A percentile compares a stretch with the other conserved stretches of the same genome.
phyloP scores from a whole-genome alignment of 768 basidiomycete species.

The Gautieria morchelliformis region DNA sequence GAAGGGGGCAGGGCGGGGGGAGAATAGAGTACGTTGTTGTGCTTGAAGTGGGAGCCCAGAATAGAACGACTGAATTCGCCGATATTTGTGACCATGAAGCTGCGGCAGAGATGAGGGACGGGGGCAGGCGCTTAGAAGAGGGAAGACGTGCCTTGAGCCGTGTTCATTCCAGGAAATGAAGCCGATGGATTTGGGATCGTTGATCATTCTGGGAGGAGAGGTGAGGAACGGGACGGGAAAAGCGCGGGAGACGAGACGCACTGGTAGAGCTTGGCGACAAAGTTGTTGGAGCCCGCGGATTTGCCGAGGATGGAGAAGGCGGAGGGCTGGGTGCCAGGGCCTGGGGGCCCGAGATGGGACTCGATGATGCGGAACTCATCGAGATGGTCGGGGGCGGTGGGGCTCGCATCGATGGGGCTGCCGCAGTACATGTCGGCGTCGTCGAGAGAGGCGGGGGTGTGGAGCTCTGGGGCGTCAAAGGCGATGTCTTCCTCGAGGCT shows the following conservation, averaged over 20 bases:
- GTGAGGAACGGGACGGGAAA: not conserved
- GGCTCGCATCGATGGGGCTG: conserved; percentile 32
- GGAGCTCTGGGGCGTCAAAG: conserved; percentile 20
- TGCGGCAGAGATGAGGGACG: conserved; percentile 12
- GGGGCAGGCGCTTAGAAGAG: not conserved
- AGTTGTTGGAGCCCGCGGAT: conserved; percentile 64
- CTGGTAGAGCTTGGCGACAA: conserved; percentile 75
- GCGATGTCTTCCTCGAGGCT: conserved; percentile 23
- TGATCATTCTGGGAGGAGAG: conserved; percentile 60
- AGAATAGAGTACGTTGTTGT: conserved; percentile 61
- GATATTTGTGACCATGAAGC: conserved; percentile 79
- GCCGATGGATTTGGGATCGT: conserved; percentile 65
- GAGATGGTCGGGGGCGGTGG: conserved; percentile 21
- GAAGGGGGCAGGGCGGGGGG: not conserved
- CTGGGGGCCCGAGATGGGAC: conserved; percentile 7
- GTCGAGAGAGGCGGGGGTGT: conserved; percentile 35
- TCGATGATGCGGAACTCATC: conserved; percentile 20
- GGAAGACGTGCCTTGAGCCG: conserved; percentile 44
- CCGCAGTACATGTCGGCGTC: conserved; percentile 45
- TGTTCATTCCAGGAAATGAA: conserved; percentile 80
- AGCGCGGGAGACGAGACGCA: conserved; percentile 11
- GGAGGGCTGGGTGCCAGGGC: not conserved
- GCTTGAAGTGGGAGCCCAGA: conserved; percentile 81
- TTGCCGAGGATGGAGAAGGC: conserved; percentile 50
- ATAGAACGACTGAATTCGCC: conserved; percentile 81